Percentiles rank a stretch among this genome's conserved stretches.
Conservation (phyloP, 371 early-diverging fungal species). For the Apophysomyces variabilis region DNA sequence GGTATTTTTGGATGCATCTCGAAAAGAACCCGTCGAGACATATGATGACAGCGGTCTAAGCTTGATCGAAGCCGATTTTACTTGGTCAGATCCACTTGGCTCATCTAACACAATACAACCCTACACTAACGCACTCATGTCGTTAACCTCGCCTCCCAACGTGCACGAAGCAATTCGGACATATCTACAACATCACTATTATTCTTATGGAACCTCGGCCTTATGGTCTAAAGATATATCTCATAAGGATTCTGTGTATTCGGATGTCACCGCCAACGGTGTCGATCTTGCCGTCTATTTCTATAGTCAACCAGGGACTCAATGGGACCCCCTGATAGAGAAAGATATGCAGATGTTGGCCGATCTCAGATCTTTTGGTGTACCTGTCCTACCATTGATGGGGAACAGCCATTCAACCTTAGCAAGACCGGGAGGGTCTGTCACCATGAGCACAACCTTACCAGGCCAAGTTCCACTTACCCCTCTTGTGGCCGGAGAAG, state of each 20-base stretch:
- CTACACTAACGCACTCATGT: neutral
- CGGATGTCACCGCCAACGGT: conserved; percentile 19
- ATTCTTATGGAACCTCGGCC: neutral
- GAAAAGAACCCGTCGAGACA: conserved; percentile 23
- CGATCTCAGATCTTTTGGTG: conserved; percentile 6
- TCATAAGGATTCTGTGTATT: conserved; percentile 6
- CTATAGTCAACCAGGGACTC: conserved; percentile 12
- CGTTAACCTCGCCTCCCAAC: neutral
- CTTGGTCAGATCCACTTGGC: conserved; percentile 2
- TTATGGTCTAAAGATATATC: neutral
- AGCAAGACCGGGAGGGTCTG: neutral
- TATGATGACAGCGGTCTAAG: conserved; percentile 26
- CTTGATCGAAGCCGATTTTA: conserved; percentile 33
- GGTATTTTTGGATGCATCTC: conserved; percentile 12
- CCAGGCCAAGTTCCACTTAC: neutral
- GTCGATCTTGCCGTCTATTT: conserved; percentile 28
- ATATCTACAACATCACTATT: conserved; percentile 12
- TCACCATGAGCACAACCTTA: neutral
- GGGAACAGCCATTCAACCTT: neutral
- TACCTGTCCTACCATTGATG: conserved; percentile 13
- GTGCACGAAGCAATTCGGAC: conserved; percentile 11
- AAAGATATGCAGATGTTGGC: conserved; percentile 16
- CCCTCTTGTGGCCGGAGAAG: neutral
- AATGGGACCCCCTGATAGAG: conserved; percentile 5
- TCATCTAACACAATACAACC: too few relatives aligned